Evolutionary conservation across 768 basidiomycete genomes (phyloP).

Genomic region (Boletus bicolor): DNA sequence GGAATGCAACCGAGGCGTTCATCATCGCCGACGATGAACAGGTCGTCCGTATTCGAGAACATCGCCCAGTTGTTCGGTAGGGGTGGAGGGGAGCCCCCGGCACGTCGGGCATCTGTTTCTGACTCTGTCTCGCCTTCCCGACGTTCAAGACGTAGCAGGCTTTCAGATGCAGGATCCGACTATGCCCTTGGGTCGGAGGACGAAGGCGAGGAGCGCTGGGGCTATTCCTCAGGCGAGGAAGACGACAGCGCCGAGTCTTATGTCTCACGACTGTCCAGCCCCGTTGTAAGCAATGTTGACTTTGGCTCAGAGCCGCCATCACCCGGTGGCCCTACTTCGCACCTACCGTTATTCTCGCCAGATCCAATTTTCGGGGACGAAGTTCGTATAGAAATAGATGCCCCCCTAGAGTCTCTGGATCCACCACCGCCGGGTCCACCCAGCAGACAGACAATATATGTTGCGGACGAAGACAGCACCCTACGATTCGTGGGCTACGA

Average conservation of each 20-base stretch:
- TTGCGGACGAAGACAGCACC: constrained; percentile 86
- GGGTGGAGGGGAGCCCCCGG: constrained; percentile 38
- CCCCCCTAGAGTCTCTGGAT: constrained; percentile 54
- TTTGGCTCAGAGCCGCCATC: constrained; percentile 73
- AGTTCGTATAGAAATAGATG: constrained; percentile 78
- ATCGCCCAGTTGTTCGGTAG: constrained; percentile 67
- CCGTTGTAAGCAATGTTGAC: constrained; percentile 54
- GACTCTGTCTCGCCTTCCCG: constrained; percentile 49
- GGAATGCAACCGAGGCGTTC: constrained; percentile 33
- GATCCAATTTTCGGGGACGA: constrained; percentile 85
- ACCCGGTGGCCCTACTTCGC: constrained; percentile 39
- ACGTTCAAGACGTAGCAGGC: constrained; percentile 46
- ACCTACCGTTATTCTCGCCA: constrained; percentile 63
- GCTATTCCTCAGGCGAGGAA: constrained; percentile 85
- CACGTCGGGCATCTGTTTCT: constrained; percentile 54
- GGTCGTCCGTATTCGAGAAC: constrained; percentile 55
- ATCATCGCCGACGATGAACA: constrained; percentile 38
- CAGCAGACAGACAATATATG: constrained; percentile 79
- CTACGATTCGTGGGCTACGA: constrained; percentile 88
- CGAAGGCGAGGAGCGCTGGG: constrained; percentile 79
- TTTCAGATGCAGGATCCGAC: constrained; percentile 58
- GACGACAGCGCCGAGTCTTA: constrained; percentile 44
- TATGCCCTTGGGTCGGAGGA: constrained; percentile 53
- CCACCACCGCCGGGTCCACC: constrained; percentile 81
- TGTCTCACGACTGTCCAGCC: constrained; percentile 19